Conservation (phyloP, 2,329 filamentous ascomycete species). For the Venturia nashicola region DNA sequence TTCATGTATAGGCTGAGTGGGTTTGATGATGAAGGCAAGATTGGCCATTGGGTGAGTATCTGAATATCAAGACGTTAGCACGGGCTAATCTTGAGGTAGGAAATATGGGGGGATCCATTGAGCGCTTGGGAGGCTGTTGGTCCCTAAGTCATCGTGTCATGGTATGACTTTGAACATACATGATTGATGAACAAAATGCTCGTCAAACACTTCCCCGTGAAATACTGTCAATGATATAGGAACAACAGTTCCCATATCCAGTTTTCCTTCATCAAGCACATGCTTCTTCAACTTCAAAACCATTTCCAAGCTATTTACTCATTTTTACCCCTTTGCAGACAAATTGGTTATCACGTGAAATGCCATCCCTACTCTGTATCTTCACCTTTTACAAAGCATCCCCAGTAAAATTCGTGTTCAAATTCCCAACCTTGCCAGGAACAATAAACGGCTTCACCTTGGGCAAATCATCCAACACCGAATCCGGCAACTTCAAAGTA, state of each 20-base stretch:
- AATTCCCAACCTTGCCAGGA: not conserved
- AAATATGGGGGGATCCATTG: slow-evolving; percentile 33
- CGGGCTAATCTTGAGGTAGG: slow-evolving; percentile 10
- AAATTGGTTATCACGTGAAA: too few species aligned
- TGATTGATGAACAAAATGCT: too few species aligned
- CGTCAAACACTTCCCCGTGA: too few species aligned
- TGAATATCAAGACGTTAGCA: not conserved
- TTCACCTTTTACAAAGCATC: not conserved
- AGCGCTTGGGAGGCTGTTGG: slow-evolving; percentile 27
- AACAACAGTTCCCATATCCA: too few species aligned
- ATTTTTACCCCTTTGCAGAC: too few species aligned
- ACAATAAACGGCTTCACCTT: slow-evolving; percentile 18
- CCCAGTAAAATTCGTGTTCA: not conserved
- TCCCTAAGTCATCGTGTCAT: not conserved
- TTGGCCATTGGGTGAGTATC: slow-evolving; percentile 23
- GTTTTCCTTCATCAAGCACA: too few species aligned
- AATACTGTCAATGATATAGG: too few species aligned
- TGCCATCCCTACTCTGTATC: too few species aligned
- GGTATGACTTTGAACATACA: too few species aligned
- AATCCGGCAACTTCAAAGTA: not conserved
- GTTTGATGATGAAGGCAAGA: slow-evolving; percentile 26
- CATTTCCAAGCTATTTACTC: too few species aligned
- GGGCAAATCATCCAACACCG: slow-evolving; percentile 54
- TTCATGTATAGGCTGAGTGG: slow-evolving; percentile 29
- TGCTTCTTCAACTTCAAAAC: too few species aligned